Evolutionary conservation across 345 rosid genomes (phyloP).

Genomic region (Gossypium turneri): DNA sequence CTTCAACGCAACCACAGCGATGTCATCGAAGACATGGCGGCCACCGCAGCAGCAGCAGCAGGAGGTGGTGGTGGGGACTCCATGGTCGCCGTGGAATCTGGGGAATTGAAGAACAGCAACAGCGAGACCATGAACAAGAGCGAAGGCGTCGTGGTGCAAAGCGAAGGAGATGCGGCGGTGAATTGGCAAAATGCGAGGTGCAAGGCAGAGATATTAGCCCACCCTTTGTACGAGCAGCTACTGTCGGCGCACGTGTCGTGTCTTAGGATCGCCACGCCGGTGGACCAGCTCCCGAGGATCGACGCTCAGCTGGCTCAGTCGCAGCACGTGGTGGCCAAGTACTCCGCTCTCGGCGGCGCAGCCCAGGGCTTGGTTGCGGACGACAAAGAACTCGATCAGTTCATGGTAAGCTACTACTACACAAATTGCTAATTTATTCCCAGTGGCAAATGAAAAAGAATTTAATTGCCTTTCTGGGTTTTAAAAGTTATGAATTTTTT

Average conservation of each 20-base stretch:
- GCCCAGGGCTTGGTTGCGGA: slow-evolving; percentile 60
- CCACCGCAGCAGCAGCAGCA: slow-evolving; percentile 21
- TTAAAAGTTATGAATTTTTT: no score
- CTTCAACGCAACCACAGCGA: slow-evolving; percentile 49
- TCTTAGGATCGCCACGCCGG: slow-evolving; percentile 89
- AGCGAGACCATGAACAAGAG: slow-evolving; percentile 38
- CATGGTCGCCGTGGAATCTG: slow-evolving; percentile 47
- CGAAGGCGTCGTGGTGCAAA: slow-evolving; percentile 40
- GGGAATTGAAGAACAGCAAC: slow-evolving; percentile 37
- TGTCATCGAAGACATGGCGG: slow-evolving; percentile 53
- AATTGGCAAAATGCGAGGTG: slow-evolving; percentile 85
- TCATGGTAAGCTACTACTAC: slow-evolving; percentile 59
- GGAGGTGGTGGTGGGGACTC: slow-evolving; percentile 31
- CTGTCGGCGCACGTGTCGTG: slow-evolving; percentile 91
- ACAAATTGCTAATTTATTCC: background rate
- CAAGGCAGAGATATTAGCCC: slow-evolving; percentile 86
- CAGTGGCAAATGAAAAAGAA: no score
- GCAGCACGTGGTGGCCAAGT: slow-evolving; percentile 80
- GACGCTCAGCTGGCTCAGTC: slow-evolving; percentile 98
- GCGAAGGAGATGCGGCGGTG: slow-evolving; percentile 39
- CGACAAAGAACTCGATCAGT: slow-evolving; percentile 96
- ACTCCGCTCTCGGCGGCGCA: slow-evolving; percentile 58
- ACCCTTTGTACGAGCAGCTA: slow-evolving; percentile 89
- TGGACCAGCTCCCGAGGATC: slow-evolving; percentile 89
- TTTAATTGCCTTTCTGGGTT: no score